Evolutionary conservation across 768 basidiomycete genomes (phyloP).

Genomic region (Harrya chromipes): DNA sequence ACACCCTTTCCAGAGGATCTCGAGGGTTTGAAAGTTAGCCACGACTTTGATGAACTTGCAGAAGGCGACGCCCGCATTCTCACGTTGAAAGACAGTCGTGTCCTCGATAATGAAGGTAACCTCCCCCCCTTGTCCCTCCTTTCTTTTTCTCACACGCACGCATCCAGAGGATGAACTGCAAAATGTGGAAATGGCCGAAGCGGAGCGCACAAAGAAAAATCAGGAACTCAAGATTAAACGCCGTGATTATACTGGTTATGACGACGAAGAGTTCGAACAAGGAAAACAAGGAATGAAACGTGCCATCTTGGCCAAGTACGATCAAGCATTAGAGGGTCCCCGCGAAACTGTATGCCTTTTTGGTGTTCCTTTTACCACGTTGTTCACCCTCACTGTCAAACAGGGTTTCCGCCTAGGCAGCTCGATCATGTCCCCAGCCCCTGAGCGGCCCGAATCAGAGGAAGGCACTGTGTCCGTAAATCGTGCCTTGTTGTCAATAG

Average conservation of each 20-base stretch:
- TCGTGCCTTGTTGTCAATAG: constrained; percentile 77
- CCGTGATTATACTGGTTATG: constrained; percentile 89
- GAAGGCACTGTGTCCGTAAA: constrained; percentile 62
- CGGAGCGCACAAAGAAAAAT: constrained; percentile 74
- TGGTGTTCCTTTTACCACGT: not conserved
- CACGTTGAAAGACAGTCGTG: constrained; percentile 93
- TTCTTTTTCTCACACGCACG: not conserved
- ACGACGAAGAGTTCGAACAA: constrained; percentile 89
- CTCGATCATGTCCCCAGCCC: constrained; percentile 41
- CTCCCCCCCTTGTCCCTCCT: too few species aligned
- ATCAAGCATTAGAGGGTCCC: constrained; percentile 79
- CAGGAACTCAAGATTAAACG: constrained; percentile 85
- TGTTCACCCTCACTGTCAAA: not conserved
- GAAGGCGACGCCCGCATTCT: constrained; percentile 95
- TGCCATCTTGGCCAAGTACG: constrained; percentile 87
- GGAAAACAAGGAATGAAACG: constrained; percentile 78
- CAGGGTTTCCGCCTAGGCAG: constrained; percentile 89
- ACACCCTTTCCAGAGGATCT: constrained; percentile 64
- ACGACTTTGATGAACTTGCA: constrained; percentile 88
- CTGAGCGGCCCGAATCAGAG: constrained; percentile 40
- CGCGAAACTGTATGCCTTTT: constrained; percentile 56
- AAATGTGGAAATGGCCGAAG: constrained; percentile 93
- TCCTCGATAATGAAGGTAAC: constrained; percentile 91
- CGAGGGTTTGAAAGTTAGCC: constrained; percentile 91
- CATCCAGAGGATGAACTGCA: constrained; percentile 91